phyloP scores from a whole-genome alignment of 495 filamentous ascomycete species.

The Recurvomyces mirabilis region DNA sequence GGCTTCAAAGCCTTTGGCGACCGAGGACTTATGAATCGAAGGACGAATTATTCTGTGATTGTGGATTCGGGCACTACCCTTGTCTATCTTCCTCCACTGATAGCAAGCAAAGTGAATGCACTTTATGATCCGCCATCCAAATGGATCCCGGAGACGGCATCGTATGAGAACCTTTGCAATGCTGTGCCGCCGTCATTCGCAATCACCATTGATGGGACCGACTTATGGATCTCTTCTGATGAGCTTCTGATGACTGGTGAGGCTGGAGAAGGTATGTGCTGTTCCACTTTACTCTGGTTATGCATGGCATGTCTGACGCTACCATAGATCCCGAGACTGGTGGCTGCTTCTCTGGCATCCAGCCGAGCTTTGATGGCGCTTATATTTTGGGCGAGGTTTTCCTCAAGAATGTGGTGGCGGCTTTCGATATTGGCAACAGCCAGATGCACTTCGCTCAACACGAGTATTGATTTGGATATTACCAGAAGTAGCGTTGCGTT shows the following conservation, averaged over 20 bases:
- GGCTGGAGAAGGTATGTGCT: no score
- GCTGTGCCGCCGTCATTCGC: slow-evolving; percentile 43
- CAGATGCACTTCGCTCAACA: slow-evolving; percentile 40
- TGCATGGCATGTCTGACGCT: no score
- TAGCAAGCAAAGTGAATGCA: slow-evolving; percentile 41
- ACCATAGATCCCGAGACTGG: slow-evolving; percentile 7
- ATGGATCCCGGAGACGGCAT: slow-evolving; percentile 34
- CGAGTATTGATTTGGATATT: slow-evolving; percentile 11
- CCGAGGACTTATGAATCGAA: no score
- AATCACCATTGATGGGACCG: slow-evolving; percentile 38
- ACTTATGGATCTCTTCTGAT: slow-evolving; percentile 34
- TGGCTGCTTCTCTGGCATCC: slow-evolving; percentile 14
- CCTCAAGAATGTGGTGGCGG: slow-evolving; percentile 50
- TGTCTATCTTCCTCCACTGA: slow-evolving; percentile 31
- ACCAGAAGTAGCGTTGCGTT: no score
- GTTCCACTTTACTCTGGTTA: no score
- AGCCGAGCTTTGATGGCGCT: not conserved
- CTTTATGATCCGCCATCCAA: slow-evolving; percentile 44
- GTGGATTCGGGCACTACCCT: slow-evolving; percentile 39
- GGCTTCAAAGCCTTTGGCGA: slow-evolving; percentile 26
- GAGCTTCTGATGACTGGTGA: no score
- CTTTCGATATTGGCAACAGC: slow-evolving; percentile 47
- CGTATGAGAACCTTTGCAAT: slow-evolving; percentile 45
- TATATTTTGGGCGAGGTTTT: slow-evolving; percentile 49
- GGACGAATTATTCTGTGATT: slow-evolving; percentile 15